Conservation (phyloP, 139 green algal species). For the Chlamydomonas sphaeroides region DNA sequence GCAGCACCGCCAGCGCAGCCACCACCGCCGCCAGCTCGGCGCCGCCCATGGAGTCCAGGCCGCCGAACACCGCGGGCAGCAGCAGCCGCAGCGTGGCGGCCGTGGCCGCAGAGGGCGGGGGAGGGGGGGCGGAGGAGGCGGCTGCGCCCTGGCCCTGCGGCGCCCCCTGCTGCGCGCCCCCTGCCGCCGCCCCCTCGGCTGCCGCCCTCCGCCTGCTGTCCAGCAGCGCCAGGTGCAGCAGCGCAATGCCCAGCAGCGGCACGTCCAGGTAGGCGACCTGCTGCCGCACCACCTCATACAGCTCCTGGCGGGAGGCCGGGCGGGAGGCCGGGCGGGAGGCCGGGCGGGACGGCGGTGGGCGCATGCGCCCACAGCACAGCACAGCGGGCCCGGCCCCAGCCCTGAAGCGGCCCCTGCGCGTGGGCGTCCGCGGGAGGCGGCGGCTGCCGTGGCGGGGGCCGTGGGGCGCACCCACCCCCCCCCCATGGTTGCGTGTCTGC, state of each 20-base stretch:
- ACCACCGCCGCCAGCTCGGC: neutral
- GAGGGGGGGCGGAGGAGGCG: too few species aligned
- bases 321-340: neutral
- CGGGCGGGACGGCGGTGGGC: too few species aligned
- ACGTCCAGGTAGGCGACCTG: constrained; percentile 15
- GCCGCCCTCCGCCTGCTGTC: neutral
- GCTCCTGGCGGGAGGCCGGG: neutral
- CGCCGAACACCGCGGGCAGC: neutral
- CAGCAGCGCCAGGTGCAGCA: constrained; percentile 32
- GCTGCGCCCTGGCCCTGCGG: too few species aligned
- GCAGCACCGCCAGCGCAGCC: constrained; percentile 9
- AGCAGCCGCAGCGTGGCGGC: constrained; percentile 12
- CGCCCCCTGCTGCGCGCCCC: too few species aligned
- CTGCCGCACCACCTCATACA: constrained; percentile 18
- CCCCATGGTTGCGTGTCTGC: too few species aligned
- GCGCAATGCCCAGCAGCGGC: neutral
- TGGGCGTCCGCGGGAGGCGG: neutral
- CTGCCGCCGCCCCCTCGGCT: neutral
- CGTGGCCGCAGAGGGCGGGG: too few species aligned
- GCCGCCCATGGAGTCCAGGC: constrained; percentile 2
- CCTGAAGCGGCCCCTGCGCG: neutral
- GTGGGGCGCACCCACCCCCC: too few species aligned
- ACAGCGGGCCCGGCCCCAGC: too few species aligned
- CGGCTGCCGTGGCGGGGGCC: too few species aligned
- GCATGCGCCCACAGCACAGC: too few species aligned